Evolutionary conservation across 2,329 filamentous ascomycete species (phyloP).

Genomic region (Beauveria bassiana): DNA sequence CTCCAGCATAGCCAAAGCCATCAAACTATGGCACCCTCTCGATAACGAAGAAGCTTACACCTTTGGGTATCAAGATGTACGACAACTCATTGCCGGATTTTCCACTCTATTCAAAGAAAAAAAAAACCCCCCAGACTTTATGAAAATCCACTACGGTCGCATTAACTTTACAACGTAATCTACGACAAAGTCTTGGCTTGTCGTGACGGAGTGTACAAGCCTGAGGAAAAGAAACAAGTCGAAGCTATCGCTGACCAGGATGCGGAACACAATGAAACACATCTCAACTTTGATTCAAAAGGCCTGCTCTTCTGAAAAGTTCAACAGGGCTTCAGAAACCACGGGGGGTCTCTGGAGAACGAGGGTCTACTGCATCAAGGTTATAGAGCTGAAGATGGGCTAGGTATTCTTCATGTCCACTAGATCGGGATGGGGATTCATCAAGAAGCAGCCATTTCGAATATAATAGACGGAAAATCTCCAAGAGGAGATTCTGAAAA

Average conservation of each 20-base stretch:
- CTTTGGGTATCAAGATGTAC: not conserved
- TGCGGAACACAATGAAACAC: not conserved
- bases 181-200: not conserved
- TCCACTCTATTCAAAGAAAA: not conserved
- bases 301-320: not conserved
- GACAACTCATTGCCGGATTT: not conserved
- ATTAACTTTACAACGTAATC: not conserved
- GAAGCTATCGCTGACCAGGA: not conserved
- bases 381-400: not conserved
- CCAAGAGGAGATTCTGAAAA: not conserved
- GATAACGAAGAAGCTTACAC: not conserved
- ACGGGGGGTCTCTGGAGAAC: not conserved
- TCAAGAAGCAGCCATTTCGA: not conserved
- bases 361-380: not conserved
- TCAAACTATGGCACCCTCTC: constrained; percentile 1
- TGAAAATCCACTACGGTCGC: not conserved
- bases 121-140: not conserved
- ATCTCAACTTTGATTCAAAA: not conserved
- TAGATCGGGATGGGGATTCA: not conserved
- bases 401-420: not conserved
- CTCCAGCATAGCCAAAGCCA: not conserved
- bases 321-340: not conserved
- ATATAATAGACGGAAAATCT: not conserved
- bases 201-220: not conserved
- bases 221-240: not conserved